These are phyloP conservation scores for Cephaloascus fragrans DNA, from an alignment of 805 yeast genomes.

Conservation along the genomic window DNA sequence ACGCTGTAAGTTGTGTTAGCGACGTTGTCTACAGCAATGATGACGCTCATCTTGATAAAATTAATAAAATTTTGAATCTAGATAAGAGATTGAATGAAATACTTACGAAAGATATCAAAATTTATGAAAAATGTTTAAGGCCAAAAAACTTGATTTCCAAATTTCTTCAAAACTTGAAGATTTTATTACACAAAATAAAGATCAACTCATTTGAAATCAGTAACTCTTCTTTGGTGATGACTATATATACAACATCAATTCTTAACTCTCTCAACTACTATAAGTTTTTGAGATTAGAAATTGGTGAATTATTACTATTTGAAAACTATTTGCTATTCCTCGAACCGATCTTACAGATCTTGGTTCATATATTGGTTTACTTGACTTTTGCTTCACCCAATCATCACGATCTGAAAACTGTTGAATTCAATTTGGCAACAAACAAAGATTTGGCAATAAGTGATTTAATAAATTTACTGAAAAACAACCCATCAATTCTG, in stretches of 20 bases:
- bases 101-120: not conserved
- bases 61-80: not conserved
- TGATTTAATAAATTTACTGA: not conserved
- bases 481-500: not conserved
- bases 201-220: not conserved
- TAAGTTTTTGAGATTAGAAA: not conserved
- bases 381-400: not conserved
- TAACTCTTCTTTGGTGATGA: not conserved
- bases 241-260: not conserved
- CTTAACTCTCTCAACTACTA: not conserved
- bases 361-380: not conserved
- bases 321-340: not conserved
- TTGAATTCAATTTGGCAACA: not conserved
- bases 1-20: too few relatives aligned
- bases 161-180: too few relatives aligned
- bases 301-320: not conserved
- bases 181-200: not conserved
- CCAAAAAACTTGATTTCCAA: not conserved
- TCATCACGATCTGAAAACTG: not conserved
- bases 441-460: not conserved
- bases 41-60: not conserved
- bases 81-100: not conserved
- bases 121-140: not conserved
- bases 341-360: not conserved
- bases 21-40: too few relatives aligned